phyloP scores from a whole-genome alignment of 2,329 filamentous ascomycete genomes.

The Sporothrix euskadiensis region DNA sequence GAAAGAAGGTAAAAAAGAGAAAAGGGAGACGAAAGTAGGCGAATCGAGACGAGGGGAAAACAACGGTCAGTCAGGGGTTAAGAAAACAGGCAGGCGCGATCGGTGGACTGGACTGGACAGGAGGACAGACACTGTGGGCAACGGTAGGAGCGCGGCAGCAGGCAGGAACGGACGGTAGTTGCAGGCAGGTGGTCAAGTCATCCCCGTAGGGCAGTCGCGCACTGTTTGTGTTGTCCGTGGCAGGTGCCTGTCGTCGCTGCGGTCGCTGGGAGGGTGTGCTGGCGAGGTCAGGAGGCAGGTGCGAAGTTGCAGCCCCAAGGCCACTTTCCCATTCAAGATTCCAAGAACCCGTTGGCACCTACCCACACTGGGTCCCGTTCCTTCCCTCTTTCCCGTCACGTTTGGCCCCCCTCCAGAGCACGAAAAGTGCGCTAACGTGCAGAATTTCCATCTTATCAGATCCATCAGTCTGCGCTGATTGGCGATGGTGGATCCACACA shows the following conservation, averaged over 20 bases:
- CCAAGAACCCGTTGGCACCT: not conserved
- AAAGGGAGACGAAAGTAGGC: not conserved
- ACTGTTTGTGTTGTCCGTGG: not conserved
- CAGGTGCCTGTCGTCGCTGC: not conserved
- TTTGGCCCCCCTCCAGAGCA: not conserved
- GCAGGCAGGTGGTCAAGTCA: not conserved
- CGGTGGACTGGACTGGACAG: not conserved
- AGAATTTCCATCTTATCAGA: slow-evolving; percentile 33
- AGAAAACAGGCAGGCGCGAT: not conserved
- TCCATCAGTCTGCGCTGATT: slow-evolving; percentile 28
- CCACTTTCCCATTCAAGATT: not conserved
- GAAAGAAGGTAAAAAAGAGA: not conserved
- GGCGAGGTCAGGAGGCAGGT: not conserved
- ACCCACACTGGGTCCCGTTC: not conserved
- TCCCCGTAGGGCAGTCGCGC: not conserved
- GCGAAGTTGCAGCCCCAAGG: not conserved
- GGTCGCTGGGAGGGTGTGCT: not conserved
- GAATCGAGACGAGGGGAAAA: not conserved
- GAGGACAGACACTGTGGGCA: not conserved
- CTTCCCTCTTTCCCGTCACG: slow-evolving; percentile 6
- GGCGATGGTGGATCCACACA: not conserved
- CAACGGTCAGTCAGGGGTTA: not conserved
- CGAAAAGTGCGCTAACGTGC: not conserved
- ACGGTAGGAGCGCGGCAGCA: not conserved
- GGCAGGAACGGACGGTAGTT: not conserved